Conservation (phyloP, 345 rosid species). For the Brassica rapa region DNA sequence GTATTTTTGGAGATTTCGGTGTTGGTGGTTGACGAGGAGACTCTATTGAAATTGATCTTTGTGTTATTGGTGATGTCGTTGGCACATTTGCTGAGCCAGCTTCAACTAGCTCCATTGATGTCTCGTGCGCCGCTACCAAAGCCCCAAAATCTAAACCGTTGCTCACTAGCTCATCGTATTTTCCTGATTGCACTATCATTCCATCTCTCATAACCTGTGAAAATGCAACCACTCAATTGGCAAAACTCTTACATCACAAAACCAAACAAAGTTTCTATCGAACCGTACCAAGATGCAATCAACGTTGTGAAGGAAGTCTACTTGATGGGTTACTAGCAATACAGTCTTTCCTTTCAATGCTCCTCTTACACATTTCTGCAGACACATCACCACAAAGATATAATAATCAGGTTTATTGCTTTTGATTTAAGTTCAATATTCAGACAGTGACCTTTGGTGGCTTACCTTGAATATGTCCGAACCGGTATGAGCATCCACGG, state of each 20-base stretch:
- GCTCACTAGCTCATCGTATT: conserved; percentile 57
- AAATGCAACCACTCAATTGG: conserved; percentile 12
- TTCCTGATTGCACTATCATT: conserved; percentile 87
- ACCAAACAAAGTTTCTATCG: background rate
- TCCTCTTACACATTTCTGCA: background rate
- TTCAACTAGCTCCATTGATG: conserved; percentile 86
- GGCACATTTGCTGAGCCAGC: conserved; percentile 47
- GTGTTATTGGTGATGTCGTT: conserved; percentile 34
- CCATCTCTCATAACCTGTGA: conserved; percentile 95
- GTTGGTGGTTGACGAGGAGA: conserved; percentile 31
- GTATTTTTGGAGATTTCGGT: conserved; percentile 37
- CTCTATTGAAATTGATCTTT: conserved; percentile 27
- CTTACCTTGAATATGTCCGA: conserved; percentile 83
- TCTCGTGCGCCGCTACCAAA: conserved; percentile 85
- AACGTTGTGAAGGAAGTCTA: conserved; percentile 88
- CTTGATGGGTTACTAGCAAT: conserved; percentile 92
- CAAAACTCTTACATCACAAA: background rate
- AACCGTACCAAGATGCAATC: conserved; percentile 67
- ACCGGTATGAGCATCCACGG: conserved; percentile 98
- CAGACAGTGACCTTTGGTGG: background rate
- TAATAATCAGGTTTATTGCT: background rate
- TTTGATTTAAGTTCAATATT: too few relatives aligned
- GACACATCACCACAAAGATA: background rate
- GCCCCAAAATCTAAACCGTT: conserved; percentile 70
- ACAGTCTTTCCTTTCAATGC: conserved; percentile 50